Conservation (phyloP, 331 rosid species). For the Stylosanthes scabra region DNA sequence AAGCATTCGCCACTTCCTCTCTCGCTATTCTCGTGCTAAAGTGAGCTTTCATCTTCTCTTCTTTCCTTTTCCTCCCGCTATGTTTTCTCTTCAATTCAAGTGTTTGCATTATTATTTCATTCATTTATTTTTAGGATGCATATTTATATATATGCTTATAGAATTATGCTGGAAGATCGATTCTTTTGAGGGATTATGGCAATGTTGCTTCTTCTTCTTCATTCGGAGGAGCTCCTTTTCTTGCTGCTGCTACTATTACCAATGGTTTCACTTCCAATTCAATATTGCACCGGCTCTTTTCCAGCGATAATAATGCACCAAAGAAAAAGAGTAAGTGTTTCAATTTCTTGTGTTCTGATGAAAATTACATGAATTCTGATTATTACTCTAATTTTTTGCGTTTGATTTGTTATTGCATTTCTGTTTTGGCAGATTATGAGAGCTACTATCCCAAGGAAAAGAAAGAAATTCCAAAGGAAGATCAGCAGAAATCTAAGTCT, state of each 20-base stretch:
- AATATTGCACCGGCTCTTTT: constrained; percentile 58
- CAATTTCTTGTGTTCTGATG: neutral
- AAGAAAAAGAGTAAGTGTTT: constrained; percentile 79
- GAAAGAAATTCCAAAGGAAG: constrained; percentile 77
- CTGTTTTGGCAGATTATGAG: constrained; percentile 68
- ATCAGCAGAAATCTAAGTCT: constrained; percentile 70
- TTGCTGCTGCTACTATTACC: neutral
- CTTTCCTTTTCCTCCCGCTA: no score
- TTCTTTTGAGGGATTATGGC: constrained; percentile 8
- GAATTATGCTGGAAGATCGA: constrained; percentile 55
- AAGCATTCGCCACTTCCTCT: constrained; percentile 64
- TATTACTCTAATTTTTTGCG: no score
- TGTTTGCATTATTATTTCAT: neutral
- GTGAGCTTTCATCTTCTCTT: constrained; percentile 42
- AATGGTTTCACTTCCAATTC: constrained; percentile 44
- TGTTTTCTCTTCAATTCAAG: no score
- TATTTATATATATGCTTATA: constrained; percentile 16
- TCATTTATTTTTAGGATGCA: neutral
- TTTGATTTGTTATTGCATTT: neutral
- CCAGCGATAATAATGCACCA: constrained; percentile 61
- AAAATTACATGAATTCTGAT: neutral
- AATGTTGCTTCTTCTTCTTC: constrained; percentile 44
- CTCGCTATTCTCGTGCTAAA: constrained; percentile 65
- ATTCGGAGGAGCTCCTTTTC: constrained; percentile 43
- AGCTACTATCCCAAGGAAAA: constrained; percentile 79